Base-by-base conservation (phyloP, 345 rosid genomes). In the Bruguiera sexangula region DNA sequence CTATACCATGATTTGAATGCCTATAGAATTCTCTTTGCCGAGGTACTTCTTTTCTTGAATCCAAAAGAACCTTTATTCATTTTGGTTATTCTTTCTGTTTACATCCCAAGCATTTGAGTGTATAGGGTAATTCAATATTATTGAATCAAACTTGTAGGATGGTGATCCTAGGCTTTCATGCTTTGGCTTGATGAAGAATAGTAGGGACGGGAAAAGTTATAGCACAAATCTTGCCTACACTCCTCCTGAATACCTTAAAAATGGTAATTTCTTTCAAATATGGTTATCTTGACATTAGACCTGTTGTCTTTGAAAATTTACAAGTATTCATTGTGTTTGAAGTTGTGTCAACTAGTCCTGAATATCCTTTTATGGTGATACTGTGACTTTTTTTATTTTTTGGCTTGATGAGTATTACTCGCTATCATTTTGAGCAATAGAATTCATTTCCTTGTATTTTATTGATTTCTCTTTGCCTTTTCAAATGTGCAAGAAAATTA, bases 101-200 rank as follows among this genome's bases (percentile, higher is more conserved):
- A 62, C 68, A 22, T 61, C 66, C 24, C 32, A 61, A 60, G 67
- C 71, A 24, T 67, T 67, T 27, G 36, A 64, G 27, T 22, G 64
- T 31, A 39, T 53, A 62, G 32, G 19, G 65, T 63, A 21, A 65
- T 39, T 54, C 39, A 54, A 63, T 58, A 66, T 55, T 60, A 24
- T 66, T 2, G 32, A 61, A 61, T 80, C 78, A 68, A 76, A 60
- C 22, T 76, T 74, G 69, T 81, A 95, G 99, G 89, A 90, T 83
- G 96, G 96, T 69, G 99, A 95, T 86, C 96, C 99, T n/a, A 86
- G 96, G 52, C 97, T 95, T 75, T 95, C 99, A 21, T 88, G 99
- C 85, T 95, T 95, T 61, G 99, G 99, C 46, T 84, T 96, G 80
- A 96, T 92, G 96, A 96, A 92, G 82, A 89, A 92, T 76, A 89